A percentile compares a stretch with the other conserved stretches of the same genome.
These are phyloP conservation scores for Castanea sativa DNA, from an alignment of 306 rosid species.

Conservation along the genomic window DNA sequence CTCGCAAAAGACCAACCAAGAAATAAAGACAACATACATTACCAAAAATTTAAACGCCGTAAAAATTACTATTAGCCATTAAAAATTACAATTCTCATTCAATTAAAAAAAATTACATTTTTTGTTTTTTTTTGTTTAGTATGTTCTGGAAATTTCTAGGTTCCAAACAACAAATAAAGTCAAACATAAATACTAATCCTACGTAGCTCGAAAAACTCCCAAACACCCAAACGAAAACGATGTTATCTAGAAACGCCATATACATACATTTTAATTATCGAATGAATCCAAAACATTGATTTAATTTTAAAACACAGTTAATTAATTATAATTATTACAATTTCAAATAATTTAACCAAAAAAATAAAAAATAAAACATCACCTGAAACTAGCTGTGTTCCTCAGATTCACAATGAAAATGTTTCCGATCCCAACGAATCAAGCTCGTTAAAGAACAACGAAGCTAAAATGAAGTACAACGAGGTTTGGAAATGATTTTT, in stretches of 20 bases:
- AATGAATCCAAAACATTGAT: neutral
- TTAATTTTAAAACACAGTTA: neutral
- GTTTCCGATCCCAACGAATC: neutral
- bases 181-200: neutral
- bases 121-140: neutral
- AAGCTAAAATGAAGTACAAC: neutral
- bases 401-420: neutral
- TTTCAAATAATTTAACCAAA: neutral
- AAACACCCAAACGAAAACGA: neutral
- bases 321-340: too few relatives aligned
- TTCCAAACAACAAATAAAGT: neutral
- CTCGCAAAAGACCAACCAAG: neutral
- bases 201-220: neutral
- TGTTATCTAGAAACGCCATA: neutral
- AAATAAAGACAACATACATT: neutral
- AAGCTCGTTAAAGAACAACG: neutral
- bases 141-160: neutral
- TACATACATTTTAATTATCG: neutral
- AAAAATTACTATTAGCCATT: too few relatives aligned
- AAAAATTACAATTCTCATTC: neutral
- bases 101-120: neutral
- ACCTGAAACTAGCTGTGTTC: neutral
- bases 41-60: neutral
- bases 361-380: neutral
- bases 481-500: neutral